Conservation (phyloP, 305 asterid genomes). For the Fraxinus angustifolia region DNA sequence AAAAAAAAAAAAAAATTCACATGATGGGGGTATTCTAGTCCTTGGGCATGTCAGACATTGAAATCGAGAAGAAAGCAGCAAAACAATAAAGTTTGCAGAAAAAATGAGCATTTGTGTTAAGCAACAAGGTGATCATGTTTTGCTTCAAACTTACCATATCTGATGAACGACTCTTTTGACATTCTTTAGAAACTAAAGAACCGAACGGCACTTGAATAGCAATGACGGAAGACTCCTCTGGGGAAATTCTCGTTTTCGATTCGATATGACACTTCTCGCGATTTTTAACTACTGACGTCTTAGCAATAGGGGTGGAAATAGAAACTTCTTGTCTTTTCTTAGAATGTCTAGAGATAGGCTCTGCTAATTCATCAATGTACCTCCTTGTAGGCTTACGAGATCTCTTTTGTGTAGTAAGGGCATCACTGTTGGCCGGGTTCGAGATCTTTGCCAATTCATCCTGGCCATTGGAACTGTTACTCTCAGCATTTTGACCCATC, state of each 20-base stretch:
- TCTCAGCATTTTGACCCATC: conserved; percentile 28
- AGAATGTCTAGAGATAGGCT: conserved; percentile 34
- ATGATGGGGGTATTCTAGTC: background rate
- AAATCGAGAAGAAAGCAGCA: background rate
- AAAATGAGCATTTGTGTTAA: background rate
- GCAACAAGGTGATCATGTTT: background rate
- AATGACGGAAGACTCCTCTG: conserved; percentile 48
- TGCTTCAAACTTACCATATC: conserved; percentile 32
- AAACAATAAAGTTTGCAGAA: background rate
- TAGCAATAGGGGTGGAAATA: conserved; percentile 37
- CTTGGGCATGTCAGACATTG: background rate
- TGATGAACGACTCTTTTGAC: conserved; percentile 32
- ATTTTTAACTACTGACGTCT: conserved; percentile 38
- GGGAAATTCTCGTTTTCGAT: conserved; percentile 33
- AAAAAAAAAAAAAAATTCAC: background rate
- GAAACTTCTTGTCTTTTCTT: conserved; percentile 44
- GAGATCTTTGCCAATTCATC: conserved; percentile 24
- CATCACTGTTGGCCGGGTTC: conserved; percentile 25
- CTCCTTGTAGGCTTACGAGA: conserved; percentile 80
- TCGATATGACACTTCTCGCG: conserved; percentile 42
- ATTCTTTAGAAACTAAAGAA: conserved; percentile 50
- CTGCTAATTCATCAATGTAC: conserved; percentile 70
- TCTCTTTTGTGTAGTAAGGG: conserved; percentile 51
- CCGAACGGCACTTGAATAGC: conserved; percentile 94
- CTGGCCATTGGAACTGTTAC: conserved; percentile 25